Evolutionary conservation across 1,284 basidiomycete genomes (phyloP).

Genomic region (Schizophyllum amplum): DNA sequence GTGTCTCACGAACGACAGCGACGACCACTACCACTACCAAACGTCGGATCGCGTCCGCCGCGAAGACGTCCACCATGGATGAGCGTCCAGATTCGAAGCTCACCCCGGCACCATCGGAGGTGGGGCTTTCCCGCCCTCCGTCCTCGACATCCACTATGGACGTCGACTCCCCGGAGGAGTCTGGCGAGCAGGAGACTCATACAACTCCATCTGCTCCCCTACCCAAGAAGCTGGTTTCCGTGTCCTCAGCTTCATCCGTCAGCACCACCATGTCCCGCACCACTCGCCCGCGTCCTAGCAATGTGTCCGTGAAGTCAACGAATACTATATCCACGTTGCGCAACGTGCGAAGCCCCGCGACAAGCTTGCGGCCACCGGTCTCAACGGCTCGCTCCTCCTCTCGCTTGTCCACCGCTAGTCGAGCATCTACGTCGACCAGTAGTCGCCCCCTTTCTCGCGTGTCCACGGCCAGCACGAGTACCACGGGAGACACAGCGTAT

Average conservation of each 20-base stretch:
- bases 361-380: background rate
- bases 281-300: background rate
- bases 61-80: constrained; percentile 3
- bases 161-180: background rate
- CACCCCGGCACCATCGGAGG: constrained; percentile 31
- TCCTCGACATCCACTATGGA: background rate
- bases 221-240: constrained; percentile 1
- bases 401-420: background rate
- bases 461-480: constrained; percentile 8
- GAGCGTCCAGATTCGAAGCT: constrained; percentile 60
- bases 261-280: background rate
- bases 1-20: background rate
- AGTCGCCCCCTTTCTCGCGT: background rate
- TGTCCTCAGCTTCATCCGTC: constrained; percentile 1
- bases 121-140: constrained; percentile 16
- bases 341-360: background rate
- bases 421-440: background rate
- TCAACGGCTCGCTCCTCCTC: background rate
- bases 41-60: constrained; percentile 17
- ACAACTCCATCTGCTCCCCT: constrained; percentile 2
- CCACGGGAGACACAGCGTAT: constrained; percentile 7
- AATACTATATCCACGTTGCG: background rate
- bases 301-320: background rate
- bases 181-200: background rate
- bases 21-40: constrained; percentile 21